Percentiles rank a stretch among this genome's conserved stretches.
These are phyloP conservation scores for Mrakia blollopis DNA, from an alignment of 768 basidiomycete genomes.

Conservation along the genomic window DNA sequence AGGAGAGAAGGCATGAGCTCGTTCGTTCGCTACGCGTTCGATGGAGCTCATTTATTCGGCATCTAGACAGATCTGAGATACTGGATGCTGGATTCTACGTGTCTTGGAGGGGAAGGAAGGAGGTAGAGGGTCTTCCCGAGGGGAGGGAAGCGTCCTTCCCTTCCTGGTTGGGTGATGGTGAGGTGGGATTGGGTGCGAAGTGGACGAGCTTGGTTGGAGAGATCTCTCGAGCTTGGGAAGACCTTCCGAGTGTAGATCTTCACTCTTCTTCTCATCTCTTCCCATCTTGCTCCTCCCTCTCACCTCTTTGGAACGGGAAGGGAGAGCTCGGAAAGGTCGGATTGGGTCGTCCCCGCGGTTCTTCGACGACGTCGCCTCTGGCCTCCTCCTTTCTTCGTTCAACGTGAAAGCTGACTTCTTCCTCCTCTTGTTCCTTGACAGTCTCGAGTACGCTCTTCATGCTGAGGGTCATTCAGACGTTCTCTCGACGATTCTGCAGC, in stretches of 20 bases:
- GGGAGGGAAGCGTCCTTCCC: not conserved
- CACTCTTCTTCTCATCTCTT: too few relatives aligned
- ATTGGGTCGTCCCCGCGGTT: not conserved
- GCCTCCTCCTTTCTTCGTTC: not conserved
- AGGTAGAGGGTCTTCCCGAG: not conserved
- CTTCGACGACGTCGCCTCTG: not conserved
- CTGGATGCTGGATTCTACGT: not conserved
- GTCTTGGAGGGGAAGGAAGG: not conserved
- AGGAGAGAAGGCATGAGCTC: not conserved
- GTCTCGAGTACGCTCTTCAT: slow-evolving; percentile 28
- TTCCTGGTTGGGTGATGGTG: not conserved
- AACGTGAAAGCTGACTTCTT: not conserved
- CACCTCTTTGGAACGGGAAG: not conserved
- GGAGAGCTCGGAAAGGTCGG: too few relatives aligned
- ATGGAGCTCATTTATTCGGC: not conserved
- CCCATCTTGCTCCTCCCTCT: not conserved
- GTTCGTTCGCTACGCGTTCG: not conserved
- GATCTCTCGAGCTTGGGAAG: not conserved
- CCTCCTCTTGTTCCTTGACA: not conserved
- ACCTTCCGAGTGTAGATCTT: too few relatives aligned
- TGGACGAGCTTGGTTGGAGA: not conserved
- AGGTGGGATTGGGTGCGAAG: not conserved
- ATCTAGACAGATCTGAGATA: not conserved
- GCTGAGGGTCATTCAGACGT: slow-evolving; percentile 6
- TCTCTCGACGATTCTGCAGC: slow-evolving; percentile 20